Evolutionary conservation across 2,329 filamentous ascomycete species (phyloP).

Genomic region (Proliferodiscus dingleyae): DNA sequence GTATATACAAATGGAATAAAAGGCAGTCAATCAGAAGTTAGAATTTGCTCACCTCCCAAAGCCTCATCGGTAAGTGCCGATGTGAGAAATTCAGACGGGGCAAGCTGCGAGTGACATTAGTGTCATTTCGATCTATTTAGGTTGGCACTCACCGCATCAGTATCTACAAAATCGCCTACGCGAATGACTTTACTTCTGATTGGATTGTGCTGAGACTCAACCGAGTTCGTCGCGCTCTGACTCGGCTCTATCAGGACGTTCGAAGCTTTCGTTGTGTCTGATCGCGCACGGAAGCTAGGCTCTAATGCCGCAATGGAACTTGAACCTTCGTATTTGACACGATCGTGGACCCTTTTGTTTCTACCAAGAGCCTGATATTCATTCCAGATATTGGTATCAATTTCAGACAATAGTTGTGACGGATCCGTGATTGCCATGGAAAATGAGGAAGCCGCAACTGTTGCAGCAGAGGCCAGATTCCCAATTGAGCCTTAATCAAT

Average conservation of each 20-base stretch:
- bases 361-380: background rate
- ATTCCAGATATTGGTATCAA: constrained; percentile 16
- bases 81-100: too few species aligned
- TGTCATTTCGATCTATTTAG: background rate
- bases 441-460: constrained; percentile 43
- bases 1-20: too few species aligned
- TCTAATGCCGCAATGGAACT: background rate
- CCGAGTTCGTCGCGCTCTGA: background rate
- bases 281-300: background rate
- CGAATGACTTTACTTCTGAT: constrained; percentile 35
- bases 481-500: constrained; percentile 36
- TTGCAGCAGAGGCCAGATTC: constrained; percentile 40
- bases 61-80: too few species aligned
- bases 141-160: constrained; percentile 33
- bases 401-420: constrained; percentile 26
- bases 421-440: constrained; percentile 40
- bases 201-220: background rate
- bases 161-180: constrained; percentile 43
- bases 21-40: too few species aligned
- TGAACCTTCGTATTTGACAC: background rate
- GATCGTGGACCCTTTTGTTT: background rate
- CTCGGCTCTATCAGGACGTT: background rate
- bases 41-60: too few species aligned
- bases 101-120: constrained; percentile 20
- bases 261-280: background rate